Evolutionary conservation across 2,329 filamentous ascomycete species (phyloP), one percentile per base, ranked within the genome.

Genomic region (Colletotrichum costaricense): DNA sequence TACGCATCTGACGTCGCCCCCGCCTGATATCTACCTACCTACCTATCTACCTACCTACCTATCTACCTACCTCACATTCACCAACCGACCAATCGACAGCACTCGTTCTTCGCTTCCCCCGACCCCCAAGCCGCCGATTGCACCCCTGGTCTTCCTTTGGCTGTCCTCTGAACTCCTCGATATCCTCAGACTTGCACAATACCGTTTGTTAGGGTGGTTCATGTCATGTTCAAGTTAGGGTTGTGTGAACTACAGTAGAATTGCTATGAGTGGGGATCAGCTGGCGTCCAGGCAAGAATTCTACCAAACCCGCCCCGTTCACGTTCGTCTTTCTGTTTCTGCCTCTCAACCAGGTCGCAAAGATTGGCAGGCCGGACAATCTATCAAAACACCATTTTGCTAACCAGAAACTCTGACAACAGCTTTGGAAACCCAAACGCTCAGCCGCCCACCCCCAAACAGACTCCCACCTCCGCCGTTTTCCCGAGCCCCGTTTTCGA

Each of bases 381-480:
- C 59, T 60, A n/a, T 42, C 72, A 64, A 56, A 77, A 77, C 59
- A 71, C 38, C 68, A 66, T 73, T 73, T 77, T 76, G 80, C 84
- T 87, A 78, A 88, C 79, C 76, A 74, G 35, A 49, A 70, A 69
- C 77, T 52, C 72, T 77, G 65, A 77, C 72, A 72, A 76, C 80
- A 92, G 90, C 86, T 90, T 90, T 89, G 89, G 88, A 86, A 87
- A 90, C 85, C 85, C 88, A 85, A 90, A 88, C 86, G 87, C 87
- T 86, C 88, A 88, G 80, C 88, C 89, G 78, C 88, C 86, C 57
- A 91, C 89, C 68, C 89, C 89, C 69, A 87, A 86, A 80, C 85
- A 88, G 79, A 92, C 89, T 35, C 89, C 90, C 68, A 88, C 84
- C 42, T 87, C 88, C 67, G 80, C 86, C 77, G 79, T 84, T 68